A percentile compares a stretch with the other conserved stretches of the same genome.
phyloP scores from a whole-genome alignment of 2,329 filamentous ascomycete species.

The Chlorencoelia australis region DNA sequence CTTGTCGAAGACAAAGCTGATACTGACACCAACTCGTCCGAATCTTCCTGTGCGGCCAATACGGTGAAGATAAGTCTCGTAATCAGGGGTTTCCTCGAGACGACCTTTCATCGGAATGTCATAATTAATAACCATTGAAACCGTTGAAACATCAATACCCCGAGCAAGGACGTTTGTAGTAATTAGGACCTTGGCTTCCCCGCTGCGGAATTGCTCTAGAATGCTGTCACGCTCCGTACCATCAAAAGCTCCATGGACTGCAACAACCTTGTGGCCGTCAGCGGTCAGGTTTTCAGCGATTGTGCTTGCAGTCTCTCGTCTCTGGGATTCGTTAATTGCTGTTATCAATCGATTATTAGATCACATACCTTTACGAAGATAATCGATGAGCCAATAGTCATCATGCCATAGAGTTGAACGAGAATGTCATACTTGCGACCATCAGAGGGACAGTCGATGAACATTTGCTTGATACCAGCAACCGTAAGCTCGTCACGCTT shows the following conservation, averaged over 20 bases:
- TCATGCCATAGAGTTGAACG: constrained; percentile 86
- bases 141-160: constrained; percentile 86
- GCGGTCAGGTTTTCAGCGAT: constrained; percentile 78
- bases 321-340: constrained; percentile 38
- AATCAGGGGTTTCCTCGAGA: constrained; percentile 75
- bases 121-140: constrained; percentile 99
- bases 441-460: constrained; percentile 81
- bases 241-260: constrained; percentile 80
- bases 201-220: constrained; percentile 76
- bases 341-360: background rate
- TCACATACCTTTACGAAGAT: constrained; percentile 81
- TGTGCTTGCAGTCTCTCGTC: constrained; percentile 71
- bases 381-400: constrained; percentile 95
- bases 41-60: constrained; percentile 96
- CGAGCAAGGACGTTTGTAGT: constrained; percentile 94
- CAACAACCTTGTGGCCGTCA: constrained; percentile 87
- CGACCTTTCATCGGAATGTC: constrained; percentile 68
- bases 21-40: constrained; percentile 88
- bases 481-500: constrained; percentile 89
- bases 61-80: constrained; percentile 93
- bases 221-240: constrained; percentile 73
- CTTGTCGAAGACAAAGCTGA: constrained; percentile 86
- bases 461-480: constrained; percentile 95
- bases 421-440: constrained; percentile 79
- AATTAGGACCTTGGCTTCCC: constrained; percentile 89